Evolutionary conservation across 2,329 filamentous ascomycete genomes (phyloP).

Genomic region (Orbilia blumenaviensis): DNA sequence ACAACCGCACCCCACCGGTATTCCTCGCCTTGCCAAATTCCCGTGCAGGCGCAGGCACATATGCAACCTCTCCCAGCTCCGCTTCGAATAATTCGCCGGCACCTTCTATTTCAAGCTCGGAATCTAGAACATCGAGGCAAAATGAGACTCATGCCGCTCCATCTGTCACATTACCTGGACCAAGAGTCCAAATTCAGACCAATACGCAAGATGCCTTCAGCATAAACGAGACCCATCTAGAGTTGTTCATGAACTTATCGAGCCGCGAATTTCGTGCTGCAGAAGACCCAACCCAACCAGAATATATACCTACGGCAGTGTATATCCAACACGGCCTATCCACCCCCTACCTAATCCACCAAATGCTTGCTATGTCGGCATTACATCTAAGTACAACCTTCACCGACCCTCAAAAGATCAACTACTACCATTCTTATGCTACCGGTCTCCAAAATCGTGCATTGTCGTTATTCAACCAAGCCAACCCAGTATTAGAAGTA

Average conservation of each 20-base stretch:
- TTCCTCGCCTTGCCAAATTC: neutral
- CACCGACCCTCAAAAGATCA: conserved; percentile 60
- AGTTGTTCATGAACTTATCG: conserved; percentile 22
- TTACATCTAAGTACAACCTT: conserved; percentile 61
- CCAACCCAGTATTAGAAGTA: conserved; percentile 52
- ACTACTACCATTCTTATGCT: conserved; percentile 58
- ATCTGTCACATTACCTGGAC: neutral
- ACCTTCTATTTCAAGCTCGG: neutral
- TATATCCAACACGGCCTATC: conserved; percentile 56
- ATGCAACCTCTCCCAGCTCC: neutral
- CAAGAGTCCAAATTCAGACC: neutral
- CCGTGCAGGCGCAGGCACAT: neutral
- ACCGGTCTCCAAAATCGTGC: conserved; percentile 59
- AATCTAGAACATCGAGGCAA: neutral
- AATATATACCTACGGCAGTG: conserved; percentile 11
- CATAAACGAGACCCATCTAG: conserved; percentile 24
- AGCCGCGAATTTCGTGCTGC: conserved; percentile 7
- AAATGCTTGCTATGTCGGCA: conserved; percentile 64
- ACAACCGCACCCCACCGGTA: neutral
- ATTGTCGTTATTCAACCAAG: conserved; percentile 59
- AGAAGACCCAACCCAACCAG: neutral
- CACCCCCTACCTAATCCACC: conserved; percentile 64
- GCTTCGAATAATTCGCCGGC: neutral
- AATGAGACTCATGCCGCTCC: neutral
- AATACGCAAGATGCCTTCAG: neutral